Evolutionary conservation across 257 asterid genomes (phyloP), one percentile per base, ranked within the genome.

Genomic region (Osmanthus fragrans): DNA sequence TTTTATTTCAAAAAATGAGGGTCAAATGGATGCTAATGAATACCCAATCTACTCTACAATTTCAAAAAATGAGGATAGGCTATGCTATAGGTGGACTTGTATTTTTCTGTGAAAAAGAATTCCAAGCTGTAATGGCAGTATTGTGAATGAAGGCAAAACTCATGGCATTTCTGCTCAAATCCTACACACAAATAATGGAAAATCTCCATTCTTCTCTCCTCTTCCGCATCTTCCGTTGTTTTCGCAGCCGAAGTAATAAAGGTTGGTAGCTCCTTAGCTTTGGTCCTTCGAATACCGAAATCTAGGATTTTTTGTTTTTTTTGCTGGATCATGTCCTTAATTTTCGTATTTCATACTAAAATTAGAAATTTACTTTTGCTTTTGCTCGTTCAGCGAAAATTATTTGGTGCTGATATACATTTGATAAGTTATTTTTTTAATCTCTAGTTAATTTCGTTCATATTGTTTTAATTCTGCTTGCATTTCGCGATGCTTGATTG

Each of bases 171-270:
- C 1, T 42, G 63, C 23, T 32, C 3, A 60, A 56, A 27, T 30
- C 8, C 16, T 30, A 19, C 11, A 7, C 72, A 86, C 86, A 86
- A 80, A 78, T 66, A 1, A 23, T 74, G 80, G 70, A 73, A 85
- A 74, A 63, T 84, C 82, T 79, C 40, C 67, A 2, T 37, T 82
- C 4, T 76, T 8, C 42, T 36, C 79, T 45, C 81, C 69, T 25
- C 92, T 69, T 83, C 75, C 81, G 91, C 90, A 77, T 85, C 85
- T 83, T 82, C 83, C 85, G 82, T 78, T 27, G 27, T 11, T 30
- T 77, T 84, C 82, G 73, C 72, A 45, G 86, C 86, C 79, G 73
- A 86, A 75, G 86, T 77, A 84, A 84, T 77, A 81, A 80, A 83
- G 97, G 94, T 88, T 23, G 45, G 73, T 58, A 3, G 71, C 64